A percentile compares a stretch with the other conserved stretches of the same genome.
These are phyloP conservation scores for Pistacia integerrima DNA, from an alignment of 345 rosid genomes.

Conservation along the genomic window DNA sequence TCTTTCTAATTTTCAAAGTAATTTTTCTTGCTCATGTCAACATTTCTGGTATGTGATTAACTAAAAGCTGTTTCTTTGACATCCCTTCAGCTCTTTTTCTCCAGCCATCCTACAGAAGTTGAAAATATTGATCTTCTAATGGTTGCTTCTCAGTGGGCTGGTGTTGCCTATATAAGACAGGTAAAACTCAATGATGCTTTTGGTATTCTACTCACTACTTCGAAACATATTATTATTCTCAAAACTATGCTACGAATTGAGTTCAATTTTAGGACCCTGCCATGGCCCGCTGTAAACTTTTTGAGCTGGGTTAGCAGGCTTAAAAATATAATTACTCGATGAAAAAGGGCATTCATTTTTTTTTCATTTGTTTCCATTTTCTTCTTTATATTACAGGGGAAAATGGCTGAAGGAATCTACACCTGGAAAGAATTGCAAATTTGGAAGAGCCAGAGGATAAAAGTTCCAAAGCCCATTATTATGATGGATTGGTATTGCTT, in stretches of 20 bases:
- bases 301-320: not conserved
- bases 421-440: slow-evolving; percentile 69
- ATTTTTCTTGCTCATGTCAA: slow-evolving; percentile 1
- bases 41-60: slow-evolving; percentile 4
- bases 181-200: slow-evolving; percentile 30
- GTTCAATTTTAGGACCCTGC: not conserved
- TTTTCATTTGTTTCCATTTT: not conserved
- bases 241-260: not conserved
- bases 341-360: not conserved
- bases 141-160: slow-evolving; percentile 83
- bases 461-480: slow-evolving; percentile 71
- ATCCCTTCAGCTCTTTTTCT: slow-evolving; percentile 51
- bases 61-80: slow-evolving; percentile 5
- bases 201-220: slow-evolving; percentile 2
- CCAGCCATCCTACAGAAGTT: slow-evolving; percentile 43
- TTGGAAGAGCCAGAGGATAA: slow-evolving; percentile 77
- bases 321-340: not conserved
- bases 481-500: slow-evolving; percentile 63
- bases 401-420: slow-evolving; percentile 64
- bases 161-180: slow-evolving; percentile 65
- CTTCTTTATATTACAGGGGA: slow-evolving; percentile 47
- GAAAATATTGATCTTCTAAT: slow-evolving; percentile 69
- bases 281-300: not conserved
- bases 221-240: not conserved
- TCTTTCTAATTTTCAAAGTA: slow-evolving; percentile 12